Conservation (phyloP, 441 rosid species). For the Mallotus japonicus region DNA sequence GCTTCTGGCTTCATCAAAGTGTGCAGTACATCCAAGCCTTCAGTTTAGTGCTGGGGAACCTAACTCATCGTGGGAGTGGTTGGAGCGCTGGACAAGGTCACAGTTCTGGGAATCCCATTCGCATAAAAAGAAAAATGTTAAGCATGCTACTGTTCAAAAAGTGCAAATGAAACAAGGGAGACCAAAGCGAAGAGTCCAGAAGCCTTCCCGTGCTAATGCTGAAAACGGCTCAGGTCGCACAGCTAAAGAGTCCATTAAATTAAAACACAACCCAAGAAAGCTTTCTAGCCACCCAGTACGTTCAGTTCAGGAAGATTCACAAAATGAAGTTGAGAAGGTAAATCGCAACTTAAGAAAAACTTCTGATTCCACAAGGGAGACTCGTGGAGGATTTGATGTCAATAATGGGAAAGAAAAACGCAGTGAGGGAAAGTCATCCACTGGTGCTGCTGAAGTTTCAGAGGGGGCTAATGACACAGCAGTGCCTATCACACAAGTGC, state of each 20-base stretch:
- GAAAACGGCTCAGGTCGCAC: slow-evolving; percentile 40
- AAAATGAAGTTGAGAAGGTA: slow-evolving; percentile 44
- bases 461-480: slow-evolving; percentile 38
- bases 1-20: slow-evolving; percentile 61
- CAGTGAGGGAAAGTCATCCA: slow-evolving; percentile 38
- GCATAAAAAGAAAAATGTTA: slow-evolving; percentile 37
- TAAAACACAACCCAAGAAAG: slow-evolving; percentile 51
- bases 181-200: slow-evolving; percentile 45
- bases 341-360: slow-evolving; percentile 49
- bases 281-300: slow-evolving; percentile 32
- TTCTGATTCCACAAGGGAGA: slow-evolving; percentile 45
- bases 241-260: slow-evolving; percentile 41
- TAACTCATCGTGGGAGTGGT: slow-evolving; percentile 66
- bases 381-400: slow-evolving; percentile 36
- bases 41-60: slow-evolving; percentile 56
- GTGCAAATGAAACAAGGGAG: slow-evolving; percentile 40
- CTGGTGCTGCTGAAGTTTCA: slow-evolving; percentile 33
- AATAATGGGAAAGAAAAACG: slow-evolving; percentile 44
- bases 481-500: slow-evolving; percentile 25
- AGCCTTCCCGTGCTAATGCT: slow-evolving; percentile 33
- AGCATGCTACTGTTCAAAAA: slow-evolving; percentile 37
- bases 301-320: slow-evolving; percentile 43
- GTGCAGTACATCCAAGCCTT: slow-evolving; percentile 43
- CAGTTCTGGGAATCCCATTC: slow-evolving; percentile 55
- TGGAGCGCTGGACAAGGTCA: slow-evolving; percentile 70